Base-by-base conservation (phyloP, 805 yeast genomes). In the Ogataea ramenticola region DNA sequence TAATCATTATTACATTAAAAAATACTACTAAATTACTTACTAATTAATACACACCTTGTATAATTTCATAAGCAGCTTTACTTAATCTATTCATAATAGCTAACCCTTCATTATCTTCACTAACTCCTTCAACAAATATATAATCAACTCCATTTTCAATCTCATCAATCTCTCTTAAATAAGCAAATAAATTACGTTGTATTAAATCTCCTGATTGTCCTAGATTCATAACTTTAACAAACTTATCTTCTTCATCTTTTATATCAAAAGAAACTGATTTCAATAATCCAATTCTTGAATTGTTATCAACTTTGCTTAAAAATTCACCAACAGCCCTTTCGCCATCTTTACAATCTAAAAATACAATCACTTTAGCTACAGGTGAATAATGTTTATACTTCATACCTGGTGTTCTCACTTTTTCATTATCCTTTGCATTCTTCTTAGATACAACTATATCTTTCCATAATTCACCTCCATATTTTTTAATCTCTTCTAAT, bases 321-420 rank as follows among this genome's bases (percentile, higher is more conserved):
- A 63, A 52, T 0, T 56, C 35, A n/a, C 45, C 36, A 15, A 77
- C 52, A 1, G 66, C 71, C 1, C 46, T 40, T 2, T 46, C 50
- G 0, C 80, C 75, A 44, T 75, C 68, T 0, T 68, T 70, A 40
- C 77, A 68, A 22, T 77, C 72, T 21, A 69, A 62, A 49, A 88
- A 78, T 5, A 90, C 62, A 0, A 84, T 67, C 3, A 93, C 98
- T 46, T 75, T 79, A 0, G 97, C 96, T 2, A 74, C 74, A 3
- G 99, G 99, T 0, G 96, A 86, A 61, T 93, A 93, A 61, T 93
- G 99, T 52, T 86, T 80, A 60, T 93, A 93, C 58, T 93, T 93
- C 99, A 93, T 93, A 0, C 99, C 99, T 0, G 99, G 99, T 0
- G 99, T 93, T 53, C 85, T 75, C 0, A 85, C 95, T 1, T 80